phyloP scores from a whole-genome alignment of 495 filamentous ascomycete species.

The Xylaria curta region DNA sequence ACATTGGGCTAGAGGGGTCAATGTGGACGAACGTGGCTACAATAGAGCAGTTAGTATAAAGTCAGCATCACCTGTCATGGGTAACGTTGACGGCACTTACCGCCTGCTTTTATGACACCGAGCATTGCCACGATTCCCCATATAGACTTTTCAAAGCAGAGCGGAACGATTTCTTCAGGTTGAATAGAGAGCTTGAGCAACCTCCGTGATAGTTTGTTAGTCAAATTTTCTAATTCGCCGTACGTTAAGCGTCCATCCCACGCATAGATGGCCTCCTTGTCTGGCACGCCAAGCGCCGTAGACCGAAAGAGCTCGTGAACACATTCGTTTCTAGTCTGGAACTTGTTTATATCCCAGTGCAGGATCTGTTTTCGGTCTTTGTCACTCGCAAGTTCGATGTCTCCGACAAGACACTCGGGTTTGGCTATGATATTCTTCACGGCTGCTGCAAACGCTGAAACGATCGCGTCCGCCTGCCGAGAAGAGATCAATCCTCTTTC shows the following conservation, averaged over 20 bases:
- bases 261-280: conserved; percentile 39
- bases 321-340: conserved; percentile 32
- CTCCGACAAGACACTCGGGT: conserved; percentile 11
- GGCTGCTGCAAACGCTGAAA: conserved; percentile 7
- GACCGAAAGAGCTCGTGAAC: conserved; percentile 37
- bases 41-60: not conserved
- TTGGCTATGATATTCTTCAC: conserved; percentile 1
- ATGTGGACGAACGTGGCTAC: conserved; percentile 18
- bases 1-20: conserved; percentile 15
- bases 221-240: conserved; percentile 47
- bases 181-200: conserved; percentile 55
- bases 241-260: conserved; percentile 64
- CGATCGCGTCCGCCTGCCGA: not conserved
- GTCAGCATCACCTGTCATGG: not conserved
- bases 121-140: conserved; percentile 63
- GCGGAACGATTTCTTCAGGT: conserved; percentile 58
- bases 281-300: conserved; percentile 17
- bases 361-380: conserved; percentile 5
- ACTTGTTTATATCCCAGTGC: not conserved
- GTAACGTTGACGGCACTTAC: not conserved
- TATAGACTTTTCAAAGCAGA: conserved; percentile 64
- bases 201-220: conserved; percentile 47
- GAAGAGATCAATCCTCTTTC: conserved; percentile 3
- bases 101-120: conserved; percentile 65
- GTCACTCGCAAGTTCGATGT: conserved; percentile 7